Conservation (phyloP, 768 basidiomycete species). For the Xerocomus spinulosus region DNA sequence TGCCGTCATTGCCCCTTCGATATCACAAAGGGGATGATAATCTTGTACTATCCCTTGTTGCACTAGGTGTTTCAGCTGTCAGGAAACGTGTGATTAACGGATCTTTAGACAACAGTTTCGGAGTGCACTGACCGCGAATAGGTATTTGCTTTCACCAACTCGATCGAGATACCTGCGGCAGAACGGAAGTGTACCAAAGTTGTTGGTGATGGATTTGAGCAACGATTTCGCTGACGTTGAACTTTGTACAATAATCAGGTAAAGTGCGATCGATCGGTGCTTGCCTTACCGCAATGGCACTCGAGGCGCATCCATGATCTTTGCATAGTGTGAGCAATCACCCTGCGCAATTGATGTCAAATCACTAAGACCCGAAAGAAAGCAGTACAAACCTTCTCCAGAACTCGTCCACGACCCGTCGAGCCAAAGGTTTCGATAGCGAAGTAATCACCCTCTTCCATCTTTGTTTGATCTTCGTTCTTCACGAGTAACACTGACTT, state of each 20-base stretch:
- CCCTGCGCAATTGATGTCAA: constrained; percentile 46
- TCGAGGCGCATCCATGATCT: constrained; percentile 61
- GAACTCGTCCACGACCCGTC: constrained; percentile 86
- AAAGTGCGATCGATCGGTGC: neutral
- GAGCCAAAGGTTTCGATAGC: constrained; percentile 99
- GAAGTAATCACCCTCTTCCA: constrained; percentile 99
- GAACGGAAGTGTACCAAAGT: constrained; percentile 94
- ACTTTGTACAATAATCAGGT: constrained; percentile 36
- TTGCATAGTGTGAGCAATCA: constrained; percentile 91
- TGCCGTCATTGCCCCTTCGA: constrained; percentile 85
- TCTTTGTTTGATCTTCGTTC: constrained; percentile 86
- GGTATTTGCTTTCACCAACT: constrained; percentile 86
- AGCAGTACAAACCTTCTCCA: constrained; percentile 59
- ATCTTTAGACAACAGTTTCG: neutral
- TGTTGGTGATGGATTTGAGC: constrained; percentile 81
- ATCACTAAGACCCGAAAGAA: neutral
- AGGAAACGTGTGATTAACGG: neutral
- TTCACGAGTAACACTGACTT: constrained; percentile 90
- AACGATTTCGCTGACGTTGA: constrained; percentile 82
- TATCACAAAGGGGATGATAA: constrained; percentile 90
- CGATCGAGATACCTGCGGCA: constrained; percentile 95
- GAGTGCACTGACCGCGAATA: constrained; percentile 65
- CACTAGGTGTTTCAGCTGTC: constrained; percentile 85
- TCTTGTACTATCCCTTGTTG: constrained; percentile 82
- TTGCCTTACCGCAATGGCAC: constrained; percentile 65